Evolutionary conservation across 306 rosid species (phyloP), one percentile per base, ranked within the genome.

Genomic region (Begonia masoniana): DNA sequence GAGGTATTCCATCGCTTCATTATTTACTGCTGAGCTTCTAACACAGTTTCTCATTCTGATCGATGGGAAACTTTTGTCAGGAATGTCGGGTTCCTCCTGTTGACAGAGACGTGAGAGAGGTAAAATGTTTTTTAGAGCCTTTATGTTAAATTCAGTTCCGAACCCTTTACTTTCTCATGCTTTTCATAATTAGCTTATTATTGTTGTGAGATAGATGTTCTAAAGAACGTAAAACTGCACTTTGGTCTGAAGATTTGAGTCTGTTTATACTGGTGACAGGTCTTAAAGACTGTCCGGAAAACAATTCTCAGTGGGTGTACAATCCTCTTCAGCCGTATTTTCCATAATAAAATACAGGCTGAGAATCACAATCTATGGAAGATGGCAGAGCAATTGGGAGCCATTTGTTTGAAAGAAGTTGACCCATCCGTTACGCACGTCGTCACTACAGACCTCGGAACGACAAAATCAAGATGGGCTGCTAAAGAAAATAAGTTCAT

Each of bases 381-480:
- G 76, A 77, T 83, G 82, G 93, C 91, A 2, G 93, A 81, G 75
- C 81, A 72, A 54, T 53, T 91, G 76, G 99, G 99, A 61, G 99
- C 96, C 13, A 70, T 61, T 10, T 91, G 99, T 57, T 52, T 71
- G 55, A 66, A 69, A 3, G 93, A 86, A 54, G 46, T 68, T 14
- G 87, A 83, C 36, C 43, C 74, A 7, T 74, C 76, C 0, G 94
- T 92, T 62, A 86, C 96, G 10, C 99, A 92, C 7, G 81, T 86
- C 13, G 81, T 92, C 56, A 74, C 87, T 6, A 68, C 75, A 4
- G 96, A 91, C 60, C 71, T 54, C 43, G 94, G 94, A 57, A 91
- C 95, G 2, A 96, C 83, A 68, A 92, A 92, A 70, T 70, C 86
- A 0, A 68, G 73, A 0, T 86, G 96, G 96, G 96, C 95, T 15